Evolutionary conservation across 2,329 filamentous ascomycete genomes (phyloP), one percentile per base, ranked within the genome.

Genomic region (Fusarium hostae): DNA sequence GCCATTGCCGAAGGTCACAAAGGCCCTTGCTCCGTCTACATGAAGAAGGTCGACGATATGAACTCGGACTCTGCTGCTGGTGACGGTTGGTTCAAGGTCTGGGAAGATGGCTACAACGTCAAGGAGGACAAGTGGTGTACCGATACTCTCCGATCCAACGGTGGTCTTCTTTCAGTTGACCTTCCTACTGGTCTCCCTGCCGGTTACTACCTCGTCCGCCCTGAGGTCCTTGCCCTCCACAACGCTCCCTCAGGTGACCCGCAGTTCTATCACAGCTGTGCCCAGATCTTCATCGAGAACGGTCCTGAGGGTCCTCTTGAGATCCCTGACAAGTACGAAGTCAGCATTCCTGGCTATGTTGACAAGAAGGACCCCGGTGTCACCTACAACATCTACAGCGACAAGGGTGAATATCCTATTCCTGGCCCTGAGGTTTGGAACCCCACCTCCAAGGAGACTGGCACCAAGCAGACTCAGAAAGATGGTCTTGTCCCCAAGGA

Each of bases 11-110:
- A 77, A 16, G 86, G 85, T 37, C 90, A 91, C 80, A 86, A 88
- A 78, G 92, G 92, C 0, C 91, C 92, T 52, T 93, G 91, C 76
- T 87, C 91, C 32, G 87, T 94, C 28, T 94, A 94, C 80, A 84
- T 93, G 82, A 94, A 94, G 83, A 88, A 89, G 75, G 87, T 94
- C 3, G 80, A 84, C 70, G 85, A 89, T 63, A 88, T 90, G 64
- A 81, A 81, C 16, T 78, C 77, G 26, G 82, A 85, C 70, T 79
- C 86, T 16, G 89, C 89, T 54, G 82, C 85, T 28, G 91, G 92
- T 8, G 82, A 84, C 55, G 92, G 92, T 41, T 95, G 92, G 92
- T 92, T 94, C 86, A 94, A 94, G 85, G 88, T 94, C 77, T 93
- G 87, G 84, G 87, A 92, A 63, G 86, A 91, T 56, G 91, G 90